A percentile compares a stretch with the other conserved stretches of the same genome.
These are phyloP conservation scores for Emergomyces orientalis DNA, from an alignment of 2,329 filamentous ascomycete genomes.

Conservation along the genomic window DNA sequence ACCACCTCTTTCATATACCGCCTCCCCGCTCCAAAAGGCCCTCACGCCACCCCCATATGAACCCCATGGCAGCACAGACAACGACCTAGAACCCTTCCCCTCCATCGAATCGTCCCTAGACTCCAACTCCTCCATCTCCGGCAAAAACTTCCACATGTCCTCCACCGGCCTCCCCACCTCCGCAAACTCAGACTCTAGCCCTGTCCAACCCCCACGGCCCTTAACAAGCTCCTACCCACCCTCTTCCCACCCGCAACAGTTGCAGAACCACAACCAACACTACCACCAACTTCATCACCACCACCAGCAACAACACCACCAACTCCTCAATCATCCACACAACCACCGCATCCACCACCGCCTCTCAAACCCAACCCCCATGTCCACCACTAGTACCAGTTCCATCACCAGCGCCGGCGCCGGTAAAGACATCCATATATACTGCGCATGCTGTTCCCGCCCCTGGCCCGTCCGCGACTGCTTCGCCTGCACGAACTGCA, in stretches of 20 bases:
- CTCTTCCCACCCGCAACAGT: conserved; percentile 23
- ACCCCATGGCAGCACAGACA: conserved; percentile 39
- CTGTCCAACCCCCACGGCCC: conserved; percentile 30
- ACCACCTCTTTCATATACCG: conserved; percentile 54
- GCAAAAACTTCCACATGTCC: conserved; percentile 63
- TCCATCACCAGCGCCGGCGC: not conserved
- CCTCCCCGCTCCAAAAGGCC: conserved; percentile 81
- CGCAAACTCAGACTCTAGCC: conserved; percentile 56
- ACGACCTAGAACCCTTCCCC: conserved; percentile 69
- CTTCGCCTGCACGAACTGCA: conserved; percentile 92
- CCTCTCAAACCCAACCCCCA: conserved; percentile 46
- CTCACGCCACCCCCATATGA: conserved; percentile 72
- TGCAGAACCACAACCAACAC: conserved; percentile 20
- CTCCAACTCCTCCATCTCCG: conserved; percentile 39
- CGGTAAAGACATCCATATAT: conserved; percentile 61
- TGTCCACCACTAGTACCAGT: conserved; percentile 22
- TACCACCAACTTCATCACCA: conserved; percentile 38
- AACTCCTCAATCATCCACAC: conserved; percentile 20
- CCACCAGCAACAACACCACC: conserved; percentile 7
- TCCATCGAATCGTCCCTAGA: conserved; percentile 76
- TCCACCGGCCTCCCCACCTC: conserved; percentile 60
- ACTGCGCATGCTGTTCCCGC: conserved; percentile 78
- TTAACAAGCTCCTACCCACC: conserved; percentile 25
- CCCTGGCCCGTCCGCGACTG: conserved; percentile 70
- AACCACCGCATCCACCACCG: conserved; percentile 36